Conservation (phyloP, 345 rosid genomes). For the Cardamine resedifolia region DNA sequence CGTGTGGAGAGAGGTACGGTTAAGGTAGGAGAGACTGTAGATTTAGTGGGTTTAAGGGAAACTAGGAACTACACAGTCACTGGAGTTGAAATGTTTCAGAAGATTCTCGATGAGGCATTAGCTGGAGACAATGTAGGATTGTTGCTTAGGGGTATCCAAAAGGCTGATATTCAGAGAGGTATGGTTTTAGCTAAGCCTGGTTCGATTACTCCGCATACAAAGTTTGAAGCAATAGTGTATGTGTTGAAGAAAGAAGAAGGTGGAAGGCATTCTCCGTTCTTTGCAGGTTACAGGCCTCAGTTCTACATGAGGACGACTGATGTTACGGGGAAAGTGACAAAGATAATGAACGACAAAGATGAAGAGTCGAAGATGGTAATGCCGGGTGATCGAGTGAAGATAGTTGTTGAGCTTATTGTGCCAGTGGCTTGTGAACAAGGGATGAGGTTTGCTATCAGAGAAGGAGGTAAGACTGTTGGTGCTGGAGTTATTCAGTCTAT, state of each 20-base stretch:
- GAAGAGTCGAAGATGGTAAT: slow-evolving; percentile 98
- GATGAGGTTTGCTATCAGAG: slow-evolving; percentile 95
- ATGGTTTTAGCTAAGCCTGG: slow-evolving; percentile 95
- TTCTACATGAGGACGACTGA: slow-evolving; percentile 97
- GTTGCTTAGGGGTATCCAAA: slow-evolving; percentile 86
- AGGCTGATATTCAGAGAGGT: slow-evolving; percentile 88
- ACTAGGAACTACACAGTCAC: slow-evolving; percentile 73
- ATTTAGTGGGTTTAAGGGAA: slow-evolving; percentile 77
- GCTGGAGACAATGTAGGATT: slow-evolving; percentile 94
- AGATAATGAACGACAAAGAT: slow-evolving; percentile 82
- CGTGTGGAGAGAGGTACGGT: slow-evolving; percentile 85
- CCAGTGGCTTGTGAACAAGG: slow-evolving; percentile 96
- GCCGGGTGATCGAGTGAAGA: slow-evolving; percentile 95
- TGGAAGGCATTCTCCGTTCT: slow-evolving; percentile 90
- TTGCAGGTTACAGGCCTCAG: slow-evolving; percentile 86
- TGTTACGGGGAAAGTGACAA: slow-evolving; percentile 79
- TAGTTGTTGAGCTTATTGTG: slow-evolving; percentile 83
- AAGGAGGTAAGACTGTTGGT: slow-evolving; percentile 96
- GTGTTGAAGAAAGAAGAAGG: slow-evolving; percentile 99
- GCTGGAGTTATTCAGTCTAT: slow-evolving; percentile 93
- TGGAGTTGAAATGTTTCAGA: slow-evolving; percentile 90
- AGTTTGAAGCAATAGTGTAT: slow-evolving; percentile 71
- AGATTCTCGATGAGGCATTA: slow-evolving; percentile 82
- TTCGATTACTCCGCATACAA: slow-evolving; percentile 74
- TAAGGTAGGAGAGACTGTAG: slow-evolving; percentile 76